Evolutionary conservation across 371 early-diverging fungal genomes (phyloP).

Genomic region (Haplosporangium sp.): DNA sequence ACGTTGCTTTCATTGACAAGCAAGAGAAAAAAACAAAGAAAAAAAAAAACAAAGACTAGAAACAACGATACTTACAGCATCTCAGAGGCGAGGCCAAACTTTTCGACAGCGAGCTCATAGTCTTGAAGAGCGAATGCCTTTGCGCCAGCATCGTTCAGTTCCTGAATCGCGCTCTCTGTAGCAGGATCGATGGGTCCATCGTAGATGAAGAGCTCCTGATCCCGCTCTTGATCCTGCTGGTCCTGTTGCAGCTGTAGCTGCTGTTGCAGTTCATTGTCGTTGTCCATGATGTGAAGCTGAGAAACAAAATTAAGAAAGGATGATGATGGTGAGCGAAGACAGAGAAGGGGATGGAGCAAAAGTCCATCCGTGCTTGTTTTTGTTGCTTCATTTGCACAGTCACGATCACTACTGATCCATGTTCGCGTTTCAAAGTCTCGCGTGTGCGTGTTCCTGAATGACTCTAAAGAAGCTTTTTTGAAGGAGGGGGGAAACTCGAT

Average conservation of each 20-base stretch:
- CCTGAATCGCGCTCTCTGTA: constrained; percentile 47
- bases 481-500: neutral
- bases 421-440: neutral
- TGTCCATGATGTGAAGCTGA: neutral
- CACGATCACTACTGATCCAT: neutral
- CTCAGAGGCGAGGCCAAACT: constrained; percentile 76
- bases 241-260: constrained; percentile 11
- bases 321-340: neutral
- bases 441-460: no score
- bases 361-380: no score
- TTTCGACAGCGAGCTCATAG: constrained; percentile 69
- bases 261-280: constrained; percentile 4
- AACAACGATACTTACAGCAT: constrained; percentile 62
- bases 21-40: constrained; percentile 4
- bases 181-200: constrained; percentile 49
- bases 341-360: no score
- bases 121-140: constrained; percentile 69
- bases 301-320: neutral
- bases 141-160: constrained; percentile 71
- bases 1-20: no score
- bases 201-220: constrained; percentile 19
- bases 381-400: no score
- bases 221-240: constrained; percentile 11
- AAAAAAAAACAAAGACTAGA: neutral
- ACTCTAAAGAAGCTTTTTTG: neutral